Conservation (phyloP, 2,329 filamentous ascomycete species). For the Cordyceps militaris region DNA sequence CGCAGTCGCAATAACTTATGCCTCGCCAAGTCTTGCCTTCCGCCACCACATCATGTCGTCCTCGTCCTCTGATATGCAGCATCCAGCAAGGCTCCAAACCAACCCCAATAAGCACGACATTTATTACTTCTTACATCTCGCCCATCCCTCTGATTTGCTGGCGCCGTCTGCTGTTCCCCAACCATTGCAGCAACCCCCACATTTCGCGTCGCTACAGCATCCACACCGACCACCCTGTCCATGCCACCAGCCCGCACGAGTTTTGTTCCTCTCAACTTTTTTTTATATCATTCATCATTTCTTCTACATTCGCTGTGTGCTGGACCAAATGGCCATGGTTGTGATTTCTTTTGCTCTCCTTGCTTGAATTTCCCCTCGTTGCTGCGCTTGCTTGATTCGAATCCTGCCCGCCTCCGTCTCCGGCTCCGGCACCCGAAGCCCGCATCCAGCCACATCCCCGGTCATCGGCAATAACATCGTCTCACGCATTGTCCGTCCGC, state of each 20-base stretch:
- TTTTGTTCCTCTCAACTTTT: neutral
- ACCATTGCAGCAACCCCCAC: neutral
- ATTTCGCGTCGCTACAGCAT: neutral
- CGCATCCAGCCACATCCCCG: neutral
- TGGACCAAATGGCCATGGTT: neutral
- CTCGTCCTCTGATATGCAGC: too few relatives aligned
- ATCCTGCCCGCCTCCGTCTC: neutral
- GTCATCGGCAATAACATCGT: neutral
- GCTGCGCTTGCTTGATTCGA: neutral
- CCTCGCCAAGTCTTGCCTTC: neutral
- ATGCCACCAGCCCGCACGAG: neutral
- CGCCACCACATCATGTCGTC: neutral
- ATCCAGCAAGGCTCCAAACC: neutral
- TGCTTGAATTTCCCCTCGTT: neutral
- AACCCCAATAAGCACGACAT: slow-evolving; percentile 3
- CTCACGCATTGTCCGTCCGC: neutral
- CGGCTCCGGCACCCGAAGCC: slow-evolving; percentile 1
- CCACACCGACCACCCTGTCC: neutral
- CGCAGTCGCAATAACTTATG: too few relatives aligned
- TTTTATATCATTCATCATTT: too few relatives aligned
- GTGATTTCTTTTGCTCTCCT: neutral
- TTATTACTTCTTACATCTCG: neutral
- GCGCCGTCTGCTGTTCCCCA: neutral
- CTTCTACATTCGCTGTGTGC: neutral
- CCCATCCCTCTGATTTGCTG: neutral